Evolutionary conservation across 2,329 filamentous ascomycete genomes (phyloP), one percentile per base, ranked within the genome.

Genomic region (Neonectria coccinea): DNA sequence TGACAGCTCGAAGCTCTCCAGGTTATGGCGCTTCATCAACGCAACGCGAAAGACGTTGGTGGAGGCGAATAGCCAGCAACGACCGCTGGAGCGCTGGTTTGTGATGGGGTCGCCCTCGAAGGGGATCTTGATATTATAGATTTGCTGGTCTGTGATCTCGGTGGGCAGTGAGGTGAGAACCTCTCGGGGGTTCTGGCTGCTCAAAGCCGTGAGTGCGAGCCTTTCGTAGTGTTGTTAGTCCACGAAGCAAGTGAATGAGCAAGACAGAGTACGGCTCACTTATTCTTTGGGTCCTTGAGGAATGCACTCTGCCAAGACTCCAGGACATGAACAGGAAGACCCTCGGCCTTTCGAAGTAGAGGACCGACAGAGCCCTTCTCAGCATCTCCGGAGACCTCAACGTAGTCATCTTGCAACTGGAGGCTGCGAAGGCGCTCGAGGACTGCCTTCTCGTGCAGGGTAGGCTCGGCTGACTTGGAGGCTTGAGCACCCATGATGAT

Each of bases 11-110:
- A 97, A 97, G 57, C 86, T 84, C 51, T 89, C 86, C 20, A 97
- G 86, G 67, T 89, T 88, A 79, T 97, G 92, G 73, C 90, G 90
- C 79, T 92, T 91, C 91, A 96, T 95, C 51, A 97, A 84, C 1
- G 93, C 91, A n/a, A 97, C 86, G 29, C 94, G 91, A 80, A 97
- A 96, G 60, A 97, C 90, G 72, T 97, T 97, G n/a, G 92, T 96
- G 5, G 92, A 89, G 1, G 94, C 94, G 72, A 97, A 97, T 67
- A 97, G 87, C 94, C 94, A 97, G 83, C 94, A 97, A 68, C 94
- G 86, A 8, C 93, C 94, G 2, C 91, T 94, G 8, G 87, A 87
- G 36, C 90, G 86, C 81, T 97, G 93, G 77, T 97, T 94, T 0
- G 94, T 97, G 67, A 97, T 90, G 0, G 94, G 94, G 0, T 84